A percentile compares a stretch with the other conserved stretches of the same genome.
These are phyloP conservation scores for Pythium grandisporangium DNA, from an alignment of 352 stramenopile genomes.

Conservation along the genomic window DNA sequence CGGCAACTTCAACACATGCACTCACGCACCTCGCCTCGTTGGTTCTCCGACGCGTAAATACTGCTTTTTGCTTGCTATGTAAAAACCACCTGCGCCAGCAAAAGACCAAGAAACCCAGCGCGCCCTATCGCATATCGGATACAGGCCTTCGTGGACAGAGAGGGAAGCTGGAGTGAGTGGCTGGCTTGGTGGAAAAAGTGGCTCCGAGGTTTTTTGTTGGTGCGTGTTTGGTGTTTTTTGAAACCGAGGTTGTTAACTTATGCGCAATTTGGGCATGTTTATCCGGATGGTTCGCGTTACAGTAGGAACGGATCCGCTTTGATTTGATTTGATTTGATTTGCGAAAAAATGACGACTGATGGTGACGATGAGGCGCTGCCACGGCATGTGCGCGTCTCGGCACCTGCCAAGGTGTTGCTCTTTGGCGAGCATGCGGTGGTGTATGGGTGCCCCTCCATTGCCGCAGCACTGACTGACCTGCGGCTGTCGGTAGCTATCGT, in stretches of 20 bases:
- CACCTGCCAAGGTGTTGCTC: slow-evolving; percentile 85
- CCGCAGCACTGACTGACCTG: slow-evolving; percentile 73
- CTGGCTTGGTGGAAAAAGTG: too few relatives aligned
- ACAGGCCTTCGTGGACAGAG: too few relatives aligned
- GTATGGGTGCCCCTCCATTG: slow-evolving; percentile 79
- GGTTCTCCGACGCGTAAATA: slow-evolving; percentile 4
- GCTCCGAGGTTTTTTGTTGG: neutral
- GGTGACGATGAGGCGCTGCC: slow-evolving; percentile 7
- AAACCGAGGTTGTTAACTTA: too few relatives aligned
- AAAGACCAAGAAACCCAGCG: too few relatives aligned
- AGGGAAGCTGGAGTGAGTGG: too few relatives aligned
- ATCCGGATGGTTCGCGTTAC: too few relatives aligned
- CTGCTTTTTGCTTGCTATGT: neutral
- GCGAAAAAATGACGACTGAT: too few relatives aligned
- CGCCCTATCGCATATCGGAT: too few relatives aligned
- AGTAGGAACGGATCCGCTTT: neutral
- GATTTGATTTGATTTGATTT: neutral
- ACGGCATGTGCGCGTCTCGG: slow-evolving; percentile 39
- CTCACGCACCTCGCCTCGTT: neutral
- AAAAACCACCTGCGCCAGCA: slow-evolving; percentile 1
- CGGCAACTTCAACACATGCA: slow-evolving; percentile 2
- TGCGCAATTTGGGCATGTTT: too few relatives aligned
- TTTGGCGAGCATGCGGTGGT: slow-evolving; percentile 88
- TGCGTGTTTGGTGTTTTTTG: too few relatives aligned
- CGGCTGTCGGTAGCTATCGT: slow-evolving; percentile 75